Percentiles rank a stretch among this genome's conserved stretches.
Evolutionary conservation across 345 rosid species (phyloP).

Genomic region (Excoecaria cochinchinensis): DNA sequence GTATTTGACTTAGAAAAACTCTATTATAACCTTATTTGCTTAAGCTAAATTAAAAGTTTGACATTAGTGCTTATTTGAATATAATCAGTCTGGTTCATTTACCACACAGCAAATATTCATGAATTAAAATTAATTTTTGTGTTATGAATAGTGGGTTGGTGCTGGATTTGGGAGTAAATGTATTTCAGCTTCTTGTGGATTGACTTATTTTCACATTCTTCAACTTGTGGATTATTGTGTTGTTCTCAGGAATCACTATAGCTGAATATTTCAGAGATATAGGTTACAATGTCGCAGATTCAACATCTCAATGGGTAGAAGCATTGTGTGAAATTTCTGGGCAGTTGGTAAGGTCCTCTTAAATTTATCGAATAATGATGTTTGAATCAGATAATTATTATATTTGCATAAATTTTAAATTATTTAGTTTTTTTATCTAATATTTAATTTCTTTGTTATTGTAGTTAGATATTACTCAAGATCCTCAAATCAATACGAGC

Average conservation of each 20-base stretch:
- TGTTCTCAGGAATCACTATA: slow-evolving; percentile 80
- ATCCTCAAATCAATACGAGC: too few relatives aligned
- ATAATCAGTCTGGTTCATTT: background rate
- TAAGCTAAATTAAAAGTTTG: background rate
- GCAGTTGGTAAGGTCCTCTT: slow-evolving; percentile 62
- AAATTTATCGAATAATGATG: background rate
- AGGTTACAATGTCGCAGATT: slow-evolving; percentile 99
- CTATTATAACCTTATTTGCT: background rate
- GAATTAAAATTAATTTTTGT: background rate
- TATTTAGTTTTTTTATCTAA: too few relatives aligned
- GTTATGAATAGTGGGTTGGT: background rate
- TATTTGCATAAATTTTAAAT: too few relatives aligned
- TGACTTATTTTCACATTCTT: slow-evolving; percentile 6
- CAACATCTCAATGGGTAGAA: slow-evolving; percentile 99
- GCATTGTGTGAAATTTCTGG: slow-evolving; percentile 99
- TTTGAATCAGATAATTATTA: too few relatives aligned
- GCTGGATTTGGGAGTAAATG: background rate
- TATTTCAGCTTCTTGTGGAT: slow-evolving; percentile 3
- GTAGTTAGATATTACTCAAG: too few relatives aligned
- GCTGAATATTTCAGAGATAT: slow-evolving; percentile 99
- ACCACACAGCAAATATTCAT: background rate
- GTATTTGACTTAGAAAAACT: background rate
- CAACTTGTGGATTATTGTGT: slow-evolving; percentile 10
- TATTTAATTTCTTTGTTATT: too few relatives aligned
- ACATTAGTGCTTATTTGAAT: background rate